Conservation (phyloP, 768 basidiomycete species). For the Leucocoprinus leucothites region DNA sequence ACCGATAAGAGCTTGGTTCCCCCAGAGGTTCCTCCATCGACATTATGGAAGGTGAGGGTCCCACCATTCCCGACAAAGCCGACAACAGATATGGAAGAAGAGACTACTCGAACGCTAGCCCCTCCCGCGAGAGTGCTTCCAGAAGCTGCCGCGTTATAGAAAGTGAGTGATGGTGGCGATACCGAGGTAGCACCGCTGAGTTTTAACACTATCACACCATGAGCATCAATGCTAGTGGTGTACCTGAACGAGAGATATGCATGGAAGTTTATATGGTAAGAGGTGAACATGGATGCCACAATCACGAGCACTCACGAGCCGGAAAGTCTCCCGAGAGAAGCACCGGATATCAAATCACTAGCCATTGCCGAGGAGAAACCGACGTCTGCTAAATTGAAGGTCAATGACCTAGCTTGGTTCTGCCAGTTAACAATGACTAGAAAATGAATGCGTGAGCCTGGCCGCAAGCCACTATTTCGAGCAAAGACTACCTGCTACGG, state of each 20-base stretch:
- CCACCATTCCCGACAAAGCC: constrained; percentile 42
- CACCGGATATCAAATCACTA: constrained; percentile 36
- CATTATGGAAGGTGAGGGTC: constrained; percentile 36
- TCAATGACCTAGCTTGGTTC: constrained; percentile 33
- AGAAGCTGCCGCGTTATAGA: constrained; percentile 32
- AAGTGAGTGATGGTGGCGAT: constrained; percentile 27
- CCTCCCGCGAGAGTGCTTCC: constrained; percentile 34
- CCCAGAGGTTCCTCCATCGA: constrained; percentile 38
- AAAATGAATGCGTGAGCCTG: not conserved
- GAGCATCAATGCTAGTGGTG: constrained; percentile 32
- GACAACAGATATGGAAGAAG: constrained; percentile 33
- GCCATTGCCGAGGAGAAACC: constrained; percentile 39
- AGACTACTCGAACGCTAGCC: constrained; percentile 33
- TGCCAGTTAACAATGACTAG: constrained; percentile 47
- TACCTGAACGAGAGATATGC: constrained; percentile 21
- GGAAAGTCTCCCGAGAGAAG: constrained; percentile 31
- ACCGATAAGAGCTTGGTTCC: constrained; percentile 41
- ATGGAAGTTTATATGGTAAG: constrained; percentile 2
- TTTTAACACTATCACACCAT: constrained; percentile 35
- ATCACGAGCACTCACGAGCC: constrained; percentile 28
- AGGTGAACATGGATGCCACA: not conserved
- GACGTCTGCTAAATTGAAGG: constrained; percentile 39
- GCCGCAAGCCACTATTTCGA: not conserved
- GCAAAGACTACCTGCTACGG: constrained; percentile 34
- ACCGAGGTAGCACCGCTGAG: constrained; percentile 26